Evolutionary conservation across 1,139 yeast species (phyloP), one percentile per base, ranked within the genome.

Genomic region (Protomyces inouyei): DNA sequence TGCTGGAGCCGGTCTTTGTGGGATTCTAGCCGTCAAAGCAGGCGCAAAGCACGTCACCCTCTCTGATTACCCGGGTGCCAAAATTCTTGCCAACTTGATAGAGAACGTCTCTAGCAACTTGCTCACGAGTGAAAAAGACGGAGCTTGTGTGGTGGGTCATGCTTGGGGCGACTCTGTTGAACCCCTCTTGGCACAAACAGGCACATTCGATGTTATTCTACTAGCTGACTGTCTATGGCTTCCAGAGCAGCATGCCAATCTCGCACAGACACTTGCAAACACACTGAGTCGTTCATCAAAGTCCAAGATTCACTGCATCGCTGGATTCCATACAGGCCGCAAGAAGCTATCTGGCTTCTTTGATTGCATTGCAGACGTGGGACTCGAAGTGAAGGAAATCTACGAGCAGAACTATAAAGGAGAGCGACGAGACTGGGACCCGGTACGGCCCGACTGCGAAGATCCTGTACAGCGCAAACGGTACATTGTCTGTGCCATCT

Each of bases 181-280:
- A 3, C 35, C 57, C 3, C 28, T 59, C 18, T 32, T 48, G 18
- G 28, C 37, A 23, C 12, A 21, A 5, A 35, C 36, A 6, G 28
- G 37, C 35, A 25, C 28, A 16, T 59, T 40, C 45, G 57, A 59
- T 40, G 36, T 45, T 4, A 52, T 59, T 14, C 52, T 59, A 12
- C 38, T 59, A 12, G 56, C 52, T 21, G 63, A 59, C 23, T 59
- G 63, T 43, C 63, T 59, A 3, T 59, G 63, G 63, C 38, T 52
- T 51, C 57, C 56, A 9, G 63, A 59, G 57, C 57, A 59, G 35
- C 63, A 59, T 28, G 57, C 25, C 6, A 51, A 51, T 10, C 36
- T 59, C 4, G 53, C 51, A 5, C 14, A 12, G 6, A 59, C 57
- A 8, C 57, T 59, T 16, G 18, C 23, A 3, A 43, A 25, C 2